Evolutionary conservation across 164 flowering plant species (phyloP).

Genomic region (Vitis amurensis): DNA sequence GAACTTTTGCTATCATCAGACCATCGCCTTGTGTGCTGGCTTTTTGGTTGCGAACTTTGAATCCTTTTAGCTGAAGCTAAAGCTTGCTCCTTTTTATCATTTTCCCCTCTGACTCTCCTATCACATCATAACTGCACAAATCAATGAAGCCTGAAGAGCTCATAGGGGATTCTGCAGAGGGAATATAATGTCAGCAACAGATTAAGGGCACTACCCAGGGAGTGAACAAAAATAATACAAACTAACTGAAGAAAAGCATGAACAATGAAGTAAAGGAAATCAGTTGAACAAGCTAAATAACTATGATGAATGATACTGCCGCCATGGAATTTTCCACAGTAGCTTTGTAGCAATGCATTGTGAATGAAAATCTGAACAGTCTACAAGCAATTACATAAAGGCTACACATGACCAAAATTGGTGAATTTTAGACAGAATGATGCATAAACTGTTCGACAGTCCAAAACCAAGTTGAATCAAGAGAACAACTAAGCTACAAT

Average conservation of each 20-base stretch:
- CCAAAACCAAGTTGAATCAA: not conserved
- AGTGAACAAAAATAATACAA: not conserved
- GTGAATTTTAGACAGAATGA: not conserved
- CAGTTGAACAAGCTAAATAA: too few species aligned
- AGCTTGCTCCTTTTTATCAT: not conserved
- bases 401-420: not conserved
- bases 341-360: not conserved
- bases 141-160: not conserved
- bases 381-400: not conserved
- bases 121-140: not conserved
- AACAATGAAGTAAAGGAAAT: too few species aligned
- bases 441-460: not conserved
- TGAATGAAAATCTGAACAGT: not conserved
- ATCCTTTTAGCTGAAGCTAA: not conserved
- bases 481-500: not conserved
- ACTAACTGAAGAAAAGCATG: not conserved
- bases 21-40: not conserved
- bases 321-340: not conserved
- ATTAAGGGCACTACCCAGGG: not conserved
- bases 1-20: slow-evolving; percentile 3
- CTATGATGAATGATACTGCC: not conserved
- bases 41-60: not conserved
- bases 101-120: not conserved
- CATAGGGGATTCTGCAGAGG: not conserved
- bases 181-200: not conserved